Evolutionary conservation across 805 yeast species (phyloP).

Genomic region (Spathaspora sp.): DNA sequence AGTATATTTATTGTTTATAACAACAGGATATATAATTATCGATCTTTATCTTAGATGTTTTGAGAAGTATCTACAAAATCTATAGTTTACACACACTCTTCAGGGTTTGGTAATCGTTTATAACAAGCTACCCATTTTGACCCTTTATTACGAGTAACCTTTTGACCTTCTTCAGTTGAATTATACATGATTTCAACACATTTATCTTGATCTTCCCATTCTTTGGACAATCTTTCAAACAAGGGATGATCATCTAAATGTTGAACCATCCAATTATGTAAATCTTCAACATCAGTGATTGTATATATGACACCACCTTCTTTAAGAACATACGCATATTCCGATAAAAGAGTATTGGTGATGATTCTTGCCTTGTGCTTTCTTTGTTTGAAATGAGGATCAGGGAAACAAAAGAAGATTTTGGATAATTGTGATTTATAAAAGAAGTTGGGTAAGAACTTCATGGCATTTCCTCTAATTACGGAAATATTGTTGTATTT

Average conservation of each 20-base stretch:
- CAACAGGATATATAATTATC: neutral
- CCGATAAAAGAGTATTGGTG: conserved; percentile 82
- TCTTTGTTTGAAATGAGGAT: conserved; percentile 96
- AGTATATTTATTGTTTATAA: neutral
- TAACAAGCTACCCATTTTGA: conserved; percentile 86
- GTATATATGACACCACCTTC: conserved; percentile 91
- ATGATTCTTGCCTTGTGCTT: conserved; percentile 96
- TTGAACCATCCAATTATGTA: conserved; percentile 94
- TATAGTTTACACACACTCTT: conserved; percentile 11
- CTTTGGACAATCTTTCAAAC: conserved; percentile 73
- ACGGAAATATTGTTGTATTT: conserved; percentile 82
- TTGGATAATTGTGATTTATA: conserved; percentile 76
- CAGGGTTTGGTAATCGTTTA: conserved; percentile 64
- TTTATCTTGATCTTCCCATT: conserved; percentile 75
- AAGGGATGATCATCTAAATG: conserved; percentile 90
- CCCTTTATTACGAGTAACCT: conserved; percentile 89
- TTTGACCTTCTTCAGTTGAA: conserved; percentile 98
- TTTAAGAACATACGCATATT: conserved; percentile 84
- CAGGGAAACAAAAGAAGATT: conserved; percentile 99
- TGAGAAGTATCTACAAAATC: neutral
- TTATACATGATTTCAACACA: conserved; percentile 86
- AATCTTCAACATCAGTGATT: conserved; percentile 90
- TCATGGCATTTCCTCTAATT: conserved; percentile 94
- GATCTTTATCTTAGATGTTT: neutral
- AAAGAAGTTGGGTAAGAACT: conserved; percentile 92